These are phyloP conservation scores for Pleurotus sapidus DNA, from an alignment of 768 basidiomycete genomes.

Conservation along the genomic window DNA sequence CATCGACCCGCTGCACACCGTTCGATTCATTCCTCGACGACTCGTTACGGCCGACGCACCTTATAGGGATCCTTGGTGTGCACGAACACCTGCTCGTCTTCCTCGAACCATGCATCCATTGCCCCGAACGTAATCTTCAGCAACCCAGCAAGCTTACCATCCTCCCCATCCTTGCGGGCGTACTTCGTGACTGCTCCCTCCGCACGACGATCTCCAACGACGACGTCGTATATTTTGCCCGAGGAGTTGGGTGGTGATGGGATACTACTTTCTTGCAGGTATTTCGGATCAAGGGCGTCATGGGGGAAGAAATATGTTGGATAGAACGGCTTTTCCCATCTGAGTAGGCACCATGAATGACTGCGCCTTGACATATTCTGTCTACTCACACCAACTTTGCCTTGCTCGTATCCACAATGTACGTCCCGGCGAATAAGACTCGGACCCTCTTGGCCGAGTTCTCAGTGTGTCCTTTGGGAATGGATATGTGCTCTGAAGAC, in stretches of 20 bases:
- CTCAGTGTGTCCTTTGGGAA: constrained; percentile 36
- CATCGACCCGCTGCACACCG: constrained; percentile 50
- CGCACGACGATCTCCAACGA: constrained; percentile 36
- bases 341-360: constrained; percentile 16
- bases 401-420: constrained; percentile 52
- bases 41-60: constrained; percentile 29
- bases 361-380: background rate
- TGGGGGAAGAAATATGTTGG: constrained; percentile 53
- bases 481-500: background rate
- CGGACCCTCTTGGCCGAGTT: constrained; percentile 47
- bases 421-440: constrained; percentile 47
- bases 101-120: constrained; percentile 67
- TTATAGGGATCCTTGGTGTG: constrained; percentile 74
- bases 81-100: constrained; percentile 57
- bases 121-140: constrained; percentile 46
- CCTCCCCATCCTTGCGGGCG: constrained; percentile 23
- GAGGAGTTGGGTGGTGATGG: constrained; percentile 20
- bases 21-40: background rate
- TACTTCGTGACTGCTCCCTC: constrained; percentile 32
- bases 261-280: constrained; percentile 29
- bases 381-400: constrained; percentile 57
- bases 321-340: constrained; percentile 55
- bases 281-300: constrained; percentile 41
- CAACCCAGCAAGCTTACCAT: constrained; percentile 38
- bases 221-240: constrained; percentile 41